Evolutionary conservation across 2,329 filamentous ascomycete genomes (phyloP).

Genomic region (Beauveria rudraprayagi): DNA sequence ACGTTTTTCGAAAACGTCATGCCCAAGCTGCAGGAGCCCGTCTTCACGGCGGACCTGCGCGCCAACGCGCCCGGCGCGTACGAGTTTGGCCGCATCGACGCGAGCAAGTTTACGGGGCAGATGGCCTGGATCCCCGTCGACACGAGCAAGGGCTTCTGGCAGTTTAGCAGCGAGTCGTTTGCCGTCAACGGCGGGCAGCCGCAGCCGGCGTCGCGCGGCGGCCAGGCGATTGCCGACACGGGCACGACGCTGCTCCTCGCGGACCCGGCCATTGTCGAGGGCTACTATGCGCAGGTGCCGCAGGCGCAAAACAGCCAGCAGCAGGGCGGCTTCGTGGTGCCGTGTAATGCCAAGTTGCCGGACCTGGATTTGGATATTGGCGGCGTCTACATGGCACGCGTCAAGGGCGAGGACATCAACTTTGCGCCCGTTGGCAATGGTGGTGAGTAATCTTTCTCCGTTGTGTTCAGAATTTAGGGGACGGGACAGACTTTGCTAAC

Average conservation of each 20-base stretch:
- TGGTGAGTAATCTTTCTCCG: constrained; percentile 32
- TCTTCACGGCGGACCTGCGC: constrained; percentile 63
- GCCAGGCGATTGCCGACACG: constrained; percentile 46
- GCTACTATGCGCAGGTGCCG: constrained; percentile 39
- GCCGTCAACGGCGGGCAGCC: constrained; percentile 37
- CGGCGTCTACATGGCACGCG: constrained; percentile 45
- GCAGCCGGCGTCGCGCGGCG: constrained; percentile 24
- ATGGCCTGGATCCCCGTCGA: constrained; percentile 56
- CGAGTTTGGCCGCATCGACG: constrained; percentile 62
- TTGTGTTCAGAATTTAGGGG: constrained; percentile 6
- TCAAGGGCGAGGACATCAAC: constrained; percentile 45
- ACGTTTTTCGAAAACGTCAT: constrained; percentile 69
- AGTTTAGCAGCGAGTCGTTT: constrained; percentile 42
- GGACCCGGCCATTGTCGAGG: constrained; percentile 41
- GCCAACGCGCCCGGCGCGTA: constrained; percentile 53
- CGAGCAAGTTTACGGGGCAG: constrained; percentile 50
- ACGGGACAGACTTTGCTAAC: neutral
- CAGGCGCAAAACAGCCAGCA: constrained; percentile 32
- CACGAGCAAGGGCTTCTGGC: constrained; percentile 58
- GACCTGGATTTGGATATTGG: constrained; percentile 50
- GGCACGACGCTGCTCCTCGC: constrained; percentile 58
- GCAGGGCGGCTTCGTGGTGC: constrained; percentile 39
- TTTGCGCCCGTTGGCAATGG: constrained; percentile 43
- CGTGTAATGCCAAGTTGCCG: constrained; percentile 37
- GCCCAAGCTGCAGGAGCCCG: constrained; percentile 49